These are phyloP conservation scores for Pleurotus salmoneostramineus DNA, from an alignment of 768 basidiomycete genomes.

Conservation along the genomic window DNA sequence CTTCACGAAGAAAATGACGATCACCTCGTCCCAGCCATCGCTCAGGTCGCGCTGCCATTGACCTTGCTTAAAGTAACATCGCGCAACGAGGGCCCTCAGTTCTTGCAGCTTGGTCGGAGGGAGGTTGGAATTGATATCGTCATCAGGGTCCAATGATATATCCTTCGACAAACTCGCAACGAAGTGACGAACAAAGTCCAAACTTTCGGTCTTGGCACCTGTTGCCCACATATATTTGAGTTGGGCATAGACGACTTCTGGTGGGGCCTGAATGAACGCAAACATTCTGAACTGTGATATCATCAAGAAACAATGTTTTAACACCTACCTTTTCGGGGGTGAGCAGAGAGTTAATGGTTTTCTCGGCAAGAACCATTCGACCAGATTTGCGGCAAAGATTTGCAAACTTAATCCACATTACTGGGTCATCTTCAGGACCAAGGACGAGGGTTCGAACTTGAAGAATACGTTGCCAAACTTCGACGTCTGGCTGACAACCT, in stretches of 20 bases:
- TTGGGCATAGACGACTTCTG: conserved; percentile 94
- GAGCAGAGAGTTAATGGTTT: conserved; percentile 90
- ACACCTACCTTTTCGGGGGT: conserved; percentile 61
- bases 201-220: conserved; percentile 70
- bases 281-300: background rate
- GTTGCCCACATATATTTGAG: conserved; percentile 95
- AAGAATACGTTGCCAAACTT: conserved; percentile 97
- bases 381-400: conserved; percentile 96
- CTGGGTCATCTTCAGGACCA: conserved; percentile 88
- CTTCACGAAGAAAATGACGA: no score
- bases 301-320: background rate
- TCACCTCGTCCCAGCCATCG: conserved; percentile 80
- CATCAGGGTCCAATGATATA: conserved; percentile 48
- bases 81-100: conserved; percentile 82
- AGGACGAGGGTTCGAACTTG: conserved; percentile 94
- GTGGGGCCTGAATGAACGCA: conserved; percentile 68
- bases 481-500: conserved; percentile 97
- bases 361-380: conserved; percentile 92
- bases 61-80: conserved; percentile 95
- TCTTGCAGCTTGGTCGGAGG: conserved; percentile 59
- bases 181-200: conserved; percentile 82
- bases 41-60: conserved; percentile 87
- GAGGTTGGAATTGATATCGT: conserved; percentile 26
- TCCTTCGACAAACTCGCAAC: conserved; percentile 73
- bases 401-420: conserved; percentile 99